Conservation (phyloP, 2,329 filamentous ascomycete genomes). For the Orbilia brochopaga region DNA sequence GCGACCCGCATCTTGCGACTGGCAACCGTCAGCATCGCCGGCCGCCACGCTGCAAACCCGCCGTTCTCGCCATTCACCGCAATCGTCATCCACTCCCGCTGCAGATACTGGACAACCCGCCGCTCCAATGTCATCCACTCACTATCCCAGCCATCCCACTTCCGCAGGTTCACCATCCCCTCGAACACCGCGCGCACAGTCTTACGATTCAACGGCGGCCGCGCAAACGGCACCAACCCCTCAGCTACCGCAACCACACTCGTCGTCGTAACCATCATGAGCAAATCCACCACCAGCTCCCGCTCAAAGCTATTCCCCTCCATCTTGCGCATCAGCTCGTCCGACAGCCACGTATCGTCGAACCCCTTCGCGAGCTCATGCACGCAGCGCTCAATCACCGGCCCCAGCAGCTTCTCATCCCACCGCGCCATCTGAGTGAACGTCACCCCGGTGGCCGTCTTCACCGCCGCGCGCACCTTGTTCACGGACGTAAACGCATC, state of each 20-base stretch:
- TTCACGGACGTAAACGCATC: constrained; percentile 31
- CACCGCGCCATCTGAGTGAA: constrained; percentile 6
- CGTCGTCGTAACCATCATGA: constrained; percentile 42
- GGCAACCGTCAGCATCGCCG: constrained; percentile 32
- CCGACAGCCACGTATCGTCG: constrained; percentile 25
- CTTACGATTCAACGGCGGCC: constrained; percentile 32
- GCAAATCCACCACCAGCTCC: constrained; percentile 32
- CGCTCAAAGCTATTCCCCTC: constrained; percentile 34
- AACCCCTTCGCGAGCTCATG: constrained; percentile 38
- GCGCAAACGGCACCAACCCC: constrained; percentile 21
- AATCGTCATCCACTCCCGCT: constrained; percentile 48
- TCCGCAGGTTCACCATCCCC: constrained; percentile 37
- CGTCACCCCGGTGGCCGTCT: constrained; percentile 15
- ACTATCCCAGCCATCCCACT: constrained; percentile 17
- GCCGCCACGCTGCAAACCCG: constrained; percentile 32
- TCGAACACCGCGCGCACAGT: constrained; percentile 42
- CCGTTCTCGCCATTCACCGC: constrained; percentile 20
- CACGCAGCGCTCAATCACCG: constrained; percentile 46
- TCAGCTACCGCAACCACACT: constrained; percentile 20
- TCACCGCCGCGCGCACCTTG: constrained; percentile 25
- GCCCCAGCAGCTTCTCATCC: constrained; percentile 43
- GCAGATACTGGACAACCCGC: constrained; percentile 35
- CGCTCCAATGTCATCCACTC: constrained; percentile 34
- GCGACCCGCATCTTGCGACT: constrained; percentile 30
- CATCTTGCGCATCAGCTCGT: constrained; percentile 38